Evolutionary conservation across 2,329 filamentous ascomycete species (phyloP).

Genomic region (Fusarium albosuccineum): DNA sequence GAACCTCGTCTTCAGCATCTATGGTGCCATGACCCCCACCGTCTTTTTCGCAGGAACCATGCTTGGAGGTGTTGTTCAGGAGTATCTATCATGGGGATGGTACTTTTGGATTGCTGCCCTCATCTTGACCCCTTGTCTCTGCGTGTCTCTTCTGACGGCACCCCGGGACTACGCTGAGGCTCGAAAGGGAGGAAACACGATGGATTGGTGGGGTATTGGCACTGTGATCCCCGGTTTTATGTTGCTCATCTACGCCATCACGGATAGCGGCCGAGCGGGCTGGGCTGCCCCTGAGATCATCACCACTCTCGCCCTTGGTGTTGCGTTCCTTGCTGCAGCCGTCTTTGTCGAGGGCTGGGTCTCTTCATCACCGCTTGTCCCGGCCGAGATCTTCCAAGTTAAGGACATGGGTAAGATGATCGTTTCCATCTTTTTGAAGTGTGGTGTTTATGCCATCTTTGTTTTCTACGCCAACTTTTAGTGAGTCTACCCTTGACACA

Average conservation of each 20-base stretch:
- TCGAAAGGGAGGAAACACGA: constrained; percentile 51
- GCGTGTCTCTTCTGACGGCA: constrained; percentile 55
- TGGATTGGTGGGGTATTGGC: constrained; percentile 72
- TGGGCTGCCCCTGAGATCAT: constrained; percentile 77
- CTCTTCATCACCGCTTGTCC: constrained; percentile 71
- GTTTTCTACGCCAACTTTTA: constrained; percentile 75
- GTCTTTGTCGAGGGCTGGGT: constrained; percentile 76
- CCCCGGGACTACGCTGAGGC: constrained; percentile 53
- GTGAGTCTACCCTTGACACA: constrained; percentile 53
- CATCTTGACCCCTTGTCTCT: constrained; percentile 59
- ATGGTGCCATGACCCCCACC: constrained; percentile 67
- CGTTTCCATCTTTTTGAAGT: constrained; percentile 62
- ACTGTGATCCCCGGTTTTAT: constrained; percentile 70
- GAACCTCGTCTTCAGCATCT: constrained; percentile 71
- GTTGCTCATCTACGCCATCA: constrained; percentile 77
- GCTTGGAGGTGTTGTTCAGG: constrained; percentile 71
- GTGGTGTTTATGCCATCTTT: constrained; percentile 70
- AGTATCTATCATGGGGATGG: constrained; percentile 72
- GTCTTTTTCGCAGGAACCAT: constrained; percentile 75
- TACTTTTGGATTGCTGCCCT: constrained; percentile 75
- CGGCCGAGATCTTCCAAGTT: constrained; percentile 72
- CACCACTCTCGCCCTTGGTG: constrained; percentile 68
- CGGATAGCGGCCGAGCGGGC: constrained; percentile 71
- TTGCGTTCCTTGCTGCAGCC: constrained; percentile 64
- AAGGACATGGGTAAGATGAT: constrained; percentile 70